phyloP scores from a whole-genome alignment of 306 rosid genomes.

The Quercus berberidifolia region DNA sequence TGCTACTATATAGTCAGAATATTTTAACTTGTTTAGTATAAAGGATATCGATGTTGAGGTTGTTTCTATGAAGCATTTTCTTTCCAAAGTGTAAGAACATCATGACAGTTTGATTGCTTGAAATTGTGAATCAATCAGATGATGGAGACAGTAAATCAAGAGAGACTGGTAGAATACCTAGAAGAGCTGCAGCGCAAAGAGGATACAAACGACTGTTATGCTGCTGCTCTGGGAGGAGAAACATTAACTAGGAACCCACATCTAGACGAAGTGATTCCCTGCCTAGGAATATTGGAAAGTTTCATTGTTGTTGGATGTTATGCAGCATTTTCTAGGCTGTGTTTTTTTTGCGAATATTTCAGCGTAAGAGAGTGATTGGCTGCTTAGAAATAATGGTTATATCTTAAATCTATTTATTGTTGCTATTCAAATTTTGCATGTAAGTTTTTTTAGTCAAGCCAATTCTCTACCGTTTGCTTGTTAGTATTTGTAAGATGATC shows the following conservation, averaged over 20 bases:
- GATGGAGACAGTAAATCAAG: slow-evolving; percentile 80
- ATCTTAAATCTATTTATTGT: too few species aligned
- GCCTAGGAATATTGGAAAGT: too few species aligned
- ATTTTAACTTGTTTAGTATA: too few species aligned
- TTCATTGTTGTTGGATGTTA: too few species aligned
- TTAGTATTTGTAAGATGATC: too few species aligned
- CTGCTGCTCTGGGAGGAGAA: slow-evolving; percentile 82
- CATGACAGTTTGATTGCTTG: slow-evolving; percentile 1
- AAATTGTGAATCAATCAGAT: slow-evolving; percentile 37
- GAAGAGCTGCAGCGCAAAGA: slow-evolving; percentile 88
- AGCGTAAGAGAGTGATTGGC: too few species aligned
- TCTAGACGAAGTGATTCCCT: slow-evolving; percentile 21
- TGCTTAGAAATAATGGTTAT: too few species aligned
- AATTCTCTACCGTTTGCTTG: too few species aligned
- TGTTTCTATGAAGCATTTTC: neutral
- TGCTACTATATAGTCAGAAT: neutral
- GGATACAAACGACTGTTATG: slow-evolving; percentile 86
- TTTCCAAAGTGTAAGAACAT: neutral
- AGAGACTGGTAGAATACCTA: slow-evolving; percentile 75
- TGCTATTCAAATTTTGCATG: too few species aligned
- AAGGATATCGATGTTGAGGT: neutral
- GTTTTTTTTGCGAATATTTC: too few species aligned
- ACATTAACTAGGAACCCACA: slow-evolving; percentile 84
- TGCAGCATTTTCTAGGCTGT: too few species aligned
- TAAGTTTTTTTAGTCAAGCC: too few species aligned